Conservation (phyloP, 768 basidiomycete genomes). For the Termitomyces sp. region DNA sequence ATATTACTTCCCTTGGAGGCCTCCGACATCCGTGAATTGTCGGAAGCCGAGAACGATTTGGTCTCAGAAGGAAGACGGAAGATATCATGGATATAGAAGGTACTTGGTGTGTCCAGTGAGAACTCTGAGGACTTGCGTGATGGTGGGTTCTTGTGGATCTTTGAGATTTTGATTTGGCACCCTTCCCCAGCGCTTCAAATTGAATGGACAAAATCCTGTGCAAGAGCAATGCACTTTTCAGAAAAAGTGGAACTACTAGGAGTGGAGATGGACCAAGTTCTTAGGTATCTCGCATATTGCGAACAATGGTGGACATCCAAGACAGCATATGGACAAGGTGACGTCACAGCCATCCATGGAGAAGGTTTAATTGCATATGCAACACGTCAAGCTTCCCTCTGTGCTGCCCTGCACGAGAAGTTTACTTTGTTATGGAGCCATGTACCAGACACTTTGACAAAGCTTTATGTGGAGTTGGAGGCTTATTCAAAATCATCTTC, state of each 20-base stretch:
- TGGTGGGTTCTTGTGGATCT: not conserved
- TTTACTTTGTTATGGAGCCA: not conserved
- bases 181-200: slow-evolving; percentile 3
- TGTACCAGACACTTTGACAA: not conserved
- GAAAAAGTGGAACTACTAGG: slow-evolving; percentile 3
- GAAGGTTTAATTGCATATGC: not conserved
- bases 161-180: too few relatives aligned
- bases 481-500: slow-evolving; percentile 1
- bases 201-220: slow-evolving; percentile 11
- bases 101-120: not conserved
- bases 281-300: not conserved
- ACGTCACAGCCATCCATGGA: not conserved
- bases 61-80: slow-evolving; percentile 4
- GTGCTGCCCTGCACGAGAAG: not conserved
- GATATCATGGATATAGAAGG: slow-evolving; percentile 13
- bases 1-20: not conserved
- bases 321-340: not conserved
- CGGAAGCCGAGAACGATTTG: not conserved
- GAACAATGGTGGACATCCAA: not conserved
- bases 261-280: slow-evolving; percentile 8
- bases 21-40: not conserved
- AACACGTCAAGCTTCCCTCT: not conserved
- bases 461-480: not conserved
- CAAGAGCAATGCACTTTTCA: not conserved
- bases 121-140: not conserved